Conservation (phyloP, 2,329 filamentous ascomycete species). For the Colletotrichum sp. region DNA sequence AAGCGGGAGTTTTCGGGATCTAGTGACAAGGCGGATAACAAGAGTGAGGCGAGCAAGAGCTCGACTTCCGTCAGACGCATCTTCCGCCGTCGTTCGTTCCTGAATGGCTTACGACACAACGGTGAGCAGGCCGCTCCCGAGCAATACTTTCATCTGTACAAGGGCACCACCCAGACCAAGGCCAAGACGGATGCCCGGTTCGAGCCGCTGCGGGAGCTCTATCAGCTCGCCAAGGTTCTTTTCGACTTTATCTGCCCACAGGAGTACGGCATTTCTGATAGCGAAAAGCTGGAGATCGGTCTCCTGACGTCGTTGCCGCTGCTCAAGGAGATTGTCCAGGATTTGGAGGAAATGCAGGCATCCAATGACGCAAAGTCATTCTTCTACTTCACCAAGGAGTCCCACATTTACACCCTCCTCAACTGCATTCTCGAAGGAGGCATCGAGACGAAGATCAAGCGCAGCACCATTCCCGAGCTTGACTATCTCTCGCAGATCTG, state of each 20-base stretch:
- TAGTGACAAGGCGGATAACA: constrained; percentile 46
- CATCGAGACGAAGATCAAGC: constrained; percentile 94
- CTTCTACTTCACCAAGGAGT: constrained; percentile 99
- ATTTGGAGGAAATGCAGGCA: constrained; percentile 96
- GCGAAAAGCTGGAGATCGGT: constrained; percentile 98
- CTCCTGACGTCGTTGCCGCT: constrained; percentile 91
- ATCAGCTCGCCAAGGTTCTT: constrained; percentile 89
- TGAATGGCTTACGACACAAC: constrained; percentile 55
- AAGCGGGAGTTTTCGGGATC: constrained; percentile 36
- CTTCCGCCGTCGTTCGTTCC: constrained; percentile 66
- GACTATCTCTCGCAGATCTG: constrained; percentile 98
- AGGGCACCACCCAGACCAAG: constrained; percentile 74
- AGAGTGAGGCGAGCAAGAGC: constrained; percentile 35
- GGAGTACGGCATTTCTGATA: constrained; percentile 95
- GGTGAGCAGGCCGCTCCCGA: constrained; percentile 64
- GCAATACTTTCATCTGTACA: constrained; percentile 91
- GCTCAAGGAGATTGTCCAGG: constrained; percentile 94
- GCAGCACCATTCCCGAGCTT: constrained; percentile 93
- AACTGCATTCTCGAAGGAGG: constrained; percentile 98
- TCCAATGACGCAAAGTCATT: constrained; percentile 94
- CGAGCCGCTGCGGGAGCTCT: constrained; percentile 88
- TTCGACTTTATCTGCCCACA: constrained; percentile 99
- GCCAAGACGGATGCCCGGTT: constrained; percentile 84
- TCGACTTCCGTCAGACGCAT: constrained; percentile 48
- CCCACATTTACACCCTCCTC: constrained; percentile 95